Percentiles rank a stretch among this genome's conserved stretches.
Evolutionary conservation across 2,329 filamentous ascomycete genomes (phyloP).

Genomic region (Botryotinia narcissicola): DNA sequence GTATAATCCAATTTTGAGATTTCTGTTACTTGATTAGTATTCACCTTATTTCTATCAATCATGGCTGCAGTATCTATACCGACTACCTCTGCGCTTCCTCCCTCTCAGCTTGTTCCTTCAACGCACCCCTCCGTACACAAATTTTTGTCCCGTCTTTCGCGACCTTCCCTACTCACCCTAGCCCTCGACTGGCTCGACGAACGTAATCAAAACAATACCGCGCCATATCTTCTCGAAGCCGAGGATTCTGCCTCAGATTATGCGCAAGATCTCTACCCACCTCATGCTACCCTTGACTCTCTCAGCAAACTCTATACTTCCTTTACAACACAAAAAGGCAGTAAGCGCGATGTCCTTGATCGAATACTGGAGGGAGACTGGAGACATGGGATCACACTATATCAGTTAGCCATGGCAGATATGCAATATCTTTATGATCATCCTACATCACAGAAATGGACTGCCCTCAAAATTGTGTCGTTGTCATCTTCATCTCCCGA

Average conservation of each 20-base stretch:
- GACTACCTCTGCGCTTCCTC: conserved; percentile 68
- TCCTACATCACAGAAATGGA: conserved; percentile 62
- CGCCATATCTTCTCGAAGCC: conserved; percentile 54
- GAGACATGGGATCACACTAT: conserved; percentile 61
- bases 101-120: conserved; percentile 65
- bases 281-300: conserved; percentile 61
- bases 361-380: conserved; percentile 67
- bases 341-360: conserved; percentile 61
- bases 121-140: conserved; percentile 64
- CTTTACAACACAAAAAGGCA: conserved; percentile 58
- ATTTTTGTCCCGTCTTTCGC: conserved; percentile 66
- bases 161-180: conserved; percentile 68
- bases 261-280: conserved; percentile 65
- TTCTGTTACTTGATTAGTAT: background rate
- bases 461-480: conserved; percentile 57
- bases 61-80: conserved; percentile 55
- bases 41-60: background rate
- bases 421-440: conserved; percentile 65
- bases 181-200: conserved; percentile 76
- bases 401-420: conserved; percentile 68
- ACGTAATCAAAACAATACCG: conserved; percentile 56
- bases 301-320: conserved; percentile 64
- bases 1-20: background rate
- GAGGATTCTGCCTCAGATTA: conserved; percentile 51
- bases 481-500: conserved; percentile 37